Evolutionary conservation across 2,329 filamentous ascomycete species (phyloP).

Genomic region (Xylariaceae sp.): DNA sequence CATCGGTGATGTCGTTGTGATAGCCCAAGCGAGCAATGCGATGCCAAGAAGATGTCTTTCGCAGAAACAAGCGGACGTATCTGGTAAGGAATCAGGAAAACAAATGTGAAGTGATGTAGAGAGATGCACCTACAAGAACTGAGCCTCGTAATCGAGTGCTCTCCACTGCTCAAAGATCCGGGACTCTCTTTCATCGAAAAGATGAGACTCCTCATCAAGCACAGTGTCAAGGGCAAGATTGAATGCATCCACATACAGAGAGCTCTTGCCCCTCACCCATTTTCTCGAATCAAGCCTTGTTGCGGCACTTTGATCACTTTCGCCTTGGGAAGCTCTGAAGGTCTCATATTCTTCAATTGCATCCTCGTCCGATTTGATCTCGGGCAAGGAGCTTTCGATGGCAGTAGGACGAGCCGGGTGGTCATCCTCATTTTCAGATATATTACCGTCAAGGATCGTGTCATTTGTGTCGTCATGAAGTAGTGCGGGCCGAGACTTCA

Average conservation of each 20-base stretch:
- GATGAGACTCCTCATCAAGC: constrained; percentile 78
- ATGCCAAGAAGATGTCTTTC: constrained; percentile 91
- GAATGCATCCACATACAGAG: constrained; percentile 96
- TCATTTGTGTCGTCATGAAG: constrained; percentile 17
- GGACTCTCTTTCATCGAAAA: constrained; percentile 79
- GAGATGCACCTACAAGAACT: constrained; percentile 68
- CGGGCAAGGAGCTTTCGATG: constrained; percentile 67
- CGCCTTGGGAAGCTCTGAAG: constrained; percentile 55
- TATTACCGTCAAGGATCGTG: constrained; percentile 32
- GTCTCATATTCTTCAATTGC: constrained; percentile 78
- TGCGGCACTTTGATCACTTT: constrained; percentile 43
- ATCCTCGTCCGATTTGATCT: constrained; percentile 61
- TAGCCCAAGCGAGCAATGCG: constrained; percentile 74
- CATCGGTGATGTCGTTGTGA: constrained; percentile 75
- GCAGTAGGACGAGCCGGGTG: constrained; percentile 49
- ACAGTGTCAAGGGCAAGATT: constrained; percentile 89
- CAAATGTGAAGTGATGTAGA: background rate
- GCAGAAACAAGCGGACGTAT: constrained; percentile 87
- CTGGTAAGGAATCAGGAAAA: constrained; percentile 42
- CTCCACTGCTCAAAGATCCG: constrained; percentile 75
- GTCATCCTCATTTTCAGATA: constrained; percentile 29
- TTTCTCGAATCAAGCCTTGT: constrained; percentile 46
- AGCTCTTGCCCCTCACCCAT: constrained; percentile 76
- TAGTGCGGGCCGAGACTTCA: constrained; percentile 12
- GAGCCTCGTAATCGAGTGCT: constrained; percentile 72